Conservation (phyloP, 2,329 filamentous ascomycete species). For the Neonectria magnoliae region DNA sequence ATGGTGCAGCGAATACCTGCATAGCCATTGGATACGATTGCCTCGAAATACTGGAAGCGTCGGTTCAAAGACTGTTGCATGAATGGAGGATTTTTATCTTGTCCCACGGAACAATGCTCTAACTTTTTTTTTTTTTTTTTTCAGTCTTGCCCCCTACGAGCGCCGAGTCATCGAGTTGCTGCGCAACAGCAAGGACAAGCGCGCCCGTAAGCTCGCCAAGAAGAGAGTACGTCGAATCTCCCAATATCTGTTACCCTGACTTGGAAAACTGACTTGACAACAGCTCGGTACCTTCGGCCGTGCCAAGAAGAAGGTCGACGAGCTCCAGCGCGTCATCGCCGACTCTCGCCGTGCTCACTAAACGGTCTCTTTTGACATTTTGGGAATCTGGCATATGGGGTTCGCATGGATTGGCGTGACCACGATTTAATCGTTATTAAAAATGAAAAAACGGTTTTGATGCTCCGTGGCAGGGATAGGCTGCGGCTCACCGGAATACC, state of each 20-base stretch:
- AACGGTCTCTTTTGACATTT: constrained; percentile 47
- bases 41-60: neutral
- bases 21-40: neutral
- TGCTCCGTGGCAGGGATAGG: constrained; percentile 45
- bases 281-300: constrained; percentile 98
- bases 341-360: constrained; percentile 83
- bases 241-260: constrained; percentile 1
- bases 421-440: constrained; percentile 47
- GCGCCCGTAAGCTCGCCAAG: constrained; percentile 98
- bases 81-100: neutral
- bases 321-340: constrained; percentile 97
- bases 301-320: constrained; percentile 99
- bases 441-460: constrained; percentile 45
- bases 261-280: constrained; percentile 40
- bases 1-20: neutral
- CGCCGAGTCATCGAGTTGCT: constrained; percentile 98
- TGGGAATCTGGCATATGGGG: constrained; percentile 44
- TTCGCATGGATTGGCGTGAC: constrained; percentile 51
- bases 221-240: constrained; percentile 78
- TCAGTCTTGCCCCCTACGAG: constrained; percentile 90
- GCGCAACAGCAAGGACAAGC: constrained; percentile 99
- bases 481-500: constrained; percentile 50
- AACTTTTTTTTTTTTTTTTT: constrained; percentile 33
- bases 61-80: neutral
- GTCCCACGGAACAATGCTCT: constrained; percentile 24